A percentile compares a stretch with the other conserved stretches of the same genome.
These are phyloP conservation scores for Magnaporthales sp. DNA, from an alignment of 2,329 filamentous ascomycete genomes.

Conservation along the genomic window DNA sequence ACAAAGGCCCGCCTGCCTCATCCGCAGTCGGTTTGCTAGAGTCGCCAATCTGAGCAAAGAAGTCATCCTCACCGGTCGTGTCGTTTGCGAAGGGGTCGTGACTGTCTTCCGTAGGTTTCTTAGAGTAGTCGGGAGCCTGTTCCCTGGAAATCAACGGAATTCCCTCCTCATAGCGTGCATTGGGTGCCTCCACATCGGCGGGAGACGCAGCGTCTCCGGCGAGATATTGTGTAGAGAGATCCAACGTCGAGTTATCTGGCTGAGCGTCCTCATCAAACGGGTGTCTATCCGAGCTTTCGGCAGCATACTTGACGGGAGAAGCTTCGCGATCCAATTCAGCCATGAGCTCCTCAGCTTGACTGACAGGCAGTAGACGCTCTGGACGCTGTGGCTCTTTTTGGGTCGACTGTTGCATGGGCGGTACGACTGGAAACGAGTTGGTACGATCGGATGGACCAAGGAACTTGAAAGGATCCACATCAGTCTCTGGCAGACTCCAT, in stretches of 20 bases:
- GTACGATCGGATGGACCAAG: slow-evolving; percentile 49
- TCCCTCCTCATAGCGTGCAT: slow-evolving; percentile 62
- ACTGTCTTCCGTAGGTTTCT: background rate
- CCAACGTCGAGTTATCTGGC: background rate
- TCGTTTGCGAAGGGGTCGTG: slow-evolving; percentile 2
- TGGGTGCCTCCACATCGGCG: slow-evolving; percentile 31
- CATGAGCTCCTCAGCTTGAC: slow-evolving; percentile 44
- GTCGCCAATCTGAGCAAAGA: slow-evolving; percentile 46
- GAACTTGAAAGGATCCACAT: slow-evolving; percentile 50
- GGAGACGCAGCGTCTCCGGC: slow-evolving; percentile 31
- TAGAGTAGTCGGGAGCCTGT: slow-evolving; percentile 5
- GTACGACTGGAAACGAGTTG: slow-evolving; percentile 55
- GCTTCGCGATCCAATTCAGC: slow-evolving; percentile 41
- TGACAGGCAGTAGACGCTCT: slow-evolving; percentile 34
- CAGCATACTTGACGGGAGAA: slow-evolving; percentile 18
- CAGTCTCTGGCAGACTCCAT: slow-evolving; percentile 41
- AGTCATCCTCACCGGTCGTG: slow-evolving; percentile 42
- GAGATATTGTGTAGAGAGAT: slow-evolving; percentile 23
- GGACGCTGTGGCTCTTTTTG: slow-evolving; percentile 14
- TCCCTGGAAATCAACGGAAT: slow-evolving; percentile 48
- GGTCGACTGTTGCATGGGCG: slow-evolving; percentile 26
- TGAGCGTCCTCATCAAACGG: background rate
- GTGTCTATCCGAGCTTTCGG: background rate
- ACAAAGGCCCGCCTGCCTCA: slow-evolving; percentile 11
- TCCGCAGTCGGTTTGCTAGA: slow-evolving; percentile 12